A percentile compares a stretch with the other conserved stretches of the same genome.
phyloP scores from a whole-genome alignment of 2,329 filamentous ascomycete species.

The Pseudogymnoascus verrucosus region DNA sequence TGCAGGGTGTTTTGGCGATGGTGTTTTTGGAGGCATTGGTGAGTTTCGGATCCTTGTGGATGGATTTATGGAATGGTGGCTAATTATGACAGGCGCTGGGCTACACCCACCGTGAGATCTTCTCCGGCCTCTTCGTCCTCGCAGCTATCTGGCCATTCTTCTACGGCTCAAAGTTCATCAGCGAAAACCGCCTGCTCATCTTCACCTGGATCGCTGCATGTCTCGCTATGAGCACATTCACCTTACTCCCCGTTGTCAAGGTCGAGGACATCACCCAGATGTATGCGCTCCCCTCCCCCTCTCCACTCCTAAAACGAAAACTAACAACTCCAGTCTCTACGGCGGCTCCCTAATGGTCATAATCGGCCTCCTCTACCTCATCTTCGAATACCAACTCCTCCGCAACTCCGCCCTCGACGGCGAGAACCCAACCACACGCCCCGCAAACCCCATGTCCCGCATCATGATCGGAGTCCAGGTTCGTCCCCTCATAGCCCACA shows the following conservation, averaged over 20 bases:
- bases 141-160: conserved; percentile 70
- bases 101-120: conserved; percentile 84
- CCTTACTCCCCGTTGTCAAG: conserved; percentile 79
- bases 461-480: conserved; percentile 60
- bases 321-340: conserved; percentile 44
- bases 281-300: conserved; percentile 38
- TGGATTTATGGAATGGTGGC: neutral
- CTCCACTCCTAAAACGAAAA: neutral
- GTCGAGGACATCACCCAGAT: conserved; percentile 68
- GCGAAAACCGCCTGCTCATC: conserved; percentile 54
- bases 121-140: conserved; percentile 70
- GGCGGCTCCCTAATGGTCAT: conserved; percentile 72
- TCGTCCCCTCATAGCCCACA: conserved; percentile 8
- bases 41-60: conserved; percentile 26
- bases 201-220: conserved; percentile 71
- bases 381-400: conserved; percentile 57
- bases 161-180: conserved; percentile 67
- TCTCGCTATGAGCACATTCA: conserved; percentile 80
- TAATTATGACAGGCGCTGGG: conserved; percentile 61
- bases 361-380: conserved; percentile 68
- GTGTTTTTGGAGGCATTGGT: conserved; percentile 72
- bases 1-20: conserved; percentile 62
- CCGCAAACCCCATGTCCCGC: conserved; percentile 45
- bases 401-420: conserved; percentile 19
- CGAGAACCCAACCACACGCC: conserved; percentile 18